phyloP scores from a whole-genome alignment of 2,329 filamentous ascomycete genomes.

The Madurella mycetomatis region DNA sequence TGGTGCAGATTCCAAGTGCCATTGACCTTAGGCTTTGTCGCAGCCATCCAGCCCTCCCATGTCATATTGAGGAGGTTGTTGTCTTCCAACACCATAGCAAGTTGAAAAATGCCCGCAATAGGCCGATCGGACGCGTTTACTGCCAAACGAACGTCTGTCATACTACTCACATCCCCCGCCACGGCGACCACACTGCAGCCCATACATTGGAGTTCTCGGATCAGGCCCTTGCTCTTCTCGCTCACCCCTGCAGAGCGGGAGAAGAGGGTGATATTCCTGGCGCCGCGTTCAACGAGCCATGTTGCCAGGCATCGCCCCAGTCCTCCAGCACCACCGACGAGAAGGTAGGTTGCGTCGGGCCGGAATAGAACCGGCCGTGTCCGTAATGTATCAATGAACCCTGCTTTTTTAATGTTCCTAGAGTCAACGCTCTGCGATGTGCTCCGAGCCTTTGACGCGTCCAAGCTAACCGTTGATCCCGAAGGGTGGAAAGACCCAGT shows the following conservation, averaged over 20 bases:
- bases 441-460: no score
- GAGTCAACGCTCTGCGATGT: no score
- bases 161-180: conserved; percentile 18
- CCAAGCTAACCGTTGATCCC: no score
- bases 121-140: no score
- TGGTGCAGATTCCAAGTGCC: conserved; percentile 14
- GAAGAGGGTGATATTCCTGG: conserved; percentile 32
- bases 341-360: conserved; percentile 29
- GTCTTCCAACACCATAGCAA: conserved; percentile 23
- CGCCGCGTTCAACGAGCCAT: conserved; percentile 34
- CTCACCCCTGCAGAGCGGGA: conserved; percentile 30
- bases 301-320: conserved; percentile 32
- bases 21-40: conserved; percentile 16
- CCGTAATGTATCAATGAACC: neutral
- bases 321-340: conserved; percentile 36
- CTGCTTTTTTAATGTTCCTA: no score
- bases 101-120: no score
- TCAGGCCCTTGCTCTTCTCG: conserved; percentile 24
- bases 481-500: no score
- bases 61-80: conserved; percentile 12
- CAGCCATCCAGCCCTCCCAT: conserved; percentile 8
- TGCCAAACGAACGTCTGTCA: neutral
- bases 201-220: conserved; percentile 23
- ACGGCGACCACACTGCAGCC: conserved; percentile 20
- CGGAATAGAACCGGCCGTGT: conserved; percentile 9